Evolutionary conservation across 2,329 filamentous ascomycete species (phyloP).

Genomic region (Didymella exigua): DNA sequence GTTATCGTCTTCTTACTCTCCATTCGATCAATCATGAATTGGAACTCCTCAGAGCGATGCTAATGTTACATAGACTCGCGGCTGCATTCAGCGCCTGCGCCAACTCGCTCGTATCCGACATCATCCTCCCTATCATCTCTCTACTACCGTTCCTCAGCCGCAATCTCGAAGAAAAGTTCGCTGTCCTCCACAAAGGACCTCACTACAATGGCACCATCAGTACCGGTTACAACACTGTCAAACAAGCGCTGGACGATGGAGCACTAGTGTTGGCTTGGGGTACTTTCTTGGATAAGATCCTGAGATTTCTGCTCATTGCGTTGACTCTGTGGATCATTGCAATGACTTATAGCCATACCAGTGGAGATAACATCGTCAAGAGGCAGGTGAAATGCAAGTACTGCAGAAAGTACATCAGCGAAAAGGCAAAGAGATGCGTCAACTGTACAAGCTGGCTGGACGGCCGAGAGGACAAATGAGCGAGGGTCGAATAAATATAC

Average conservation of each 20-base stretch:
- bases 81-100: slow-evolving; percentile 73
- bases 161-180: slow-evolving; percentile 77
- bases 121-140: slow-evolving; percentile 72
- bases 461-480: slow-evolving; percentile 55
- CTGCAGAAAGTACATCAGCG: slow-evolving; percentile 66
- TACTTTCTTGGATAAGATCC: slow-evolving; percentile 68
- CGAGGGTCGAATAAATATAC: neutral
- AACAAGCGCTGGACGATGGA: slow-evolving; percentile 71
- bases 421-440: slow-evolving; percentile 64
- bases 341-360: slow-evolving; percentile 64
- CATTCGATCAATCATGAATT: neutral
- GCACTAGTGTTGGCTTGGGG: slow-evolving; percentile 76
- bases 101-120: slow-evolving; percentile 73
- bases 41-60: neutral
- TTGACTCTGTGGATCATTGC: slow-evolving; percentile 69
- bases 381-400: slow-evolving; percentile 71
- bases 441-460: slow-evolving; percentile 66
- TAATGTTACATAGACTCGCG: slow-evolving; percentile 60
- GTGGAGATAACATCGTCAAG: slow-evolving; percentile 72
- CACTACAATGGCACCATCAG: slow-evolving; percentile 49
- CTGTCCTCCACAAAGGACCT: slow-evolving; percentile 65
- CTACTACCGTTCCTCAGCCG: slow-evolving; percentile 71
- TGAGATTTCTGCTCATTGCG: slow-evolving; percentile 71
- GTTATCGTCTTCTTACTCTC: neutral
- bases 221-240: slow-evolving; percentile 70